Evolutionary conservation across 176 grass and related monocot species (phyloP).

Genomic region (Musa troglodytarum): DNA sequence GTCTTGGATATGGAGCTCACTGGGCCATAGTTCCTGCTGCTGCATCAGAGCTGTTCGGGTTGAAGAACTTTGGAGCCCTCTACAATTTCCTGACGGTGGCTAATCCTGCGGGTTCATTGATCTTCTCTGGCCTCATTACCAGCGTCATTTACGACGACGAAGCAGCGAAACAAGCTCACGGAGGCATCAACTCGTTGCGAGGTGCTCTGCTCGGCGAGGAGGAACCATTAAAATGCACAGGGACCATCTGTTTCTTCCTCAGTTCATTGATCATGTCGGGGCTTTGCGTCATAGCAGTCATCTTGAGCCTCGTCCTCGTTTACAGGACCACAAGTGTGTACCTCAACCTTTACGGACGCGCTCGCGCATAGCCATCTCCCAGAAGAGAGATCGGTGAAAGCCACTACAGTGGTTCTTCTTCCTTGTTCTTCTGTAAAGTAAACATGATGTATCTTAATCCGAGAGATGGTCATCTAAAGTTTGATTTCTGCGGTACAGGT

Average conservation of each 20-base stretch:
- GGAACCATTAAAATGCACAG: background rate
- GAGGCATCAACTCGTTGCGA: background rate
- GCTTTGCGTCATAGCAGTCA: background rate
- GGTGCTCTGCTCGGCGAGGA: background rate
- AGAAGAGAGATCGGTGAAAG: too few species aligned
- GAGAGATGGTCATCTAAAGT: too few species aligned
- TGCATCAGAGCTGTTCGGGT: background rate
- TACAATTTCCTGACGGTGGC: constrained; percentile 2
- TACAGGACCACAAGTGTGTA: background rate
- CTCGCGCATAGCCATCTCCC: too few species aligned
- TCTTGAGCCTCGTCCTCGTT: background rate
- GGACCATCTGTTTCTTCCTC: background rate
- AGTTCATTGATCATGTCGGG: background rate
- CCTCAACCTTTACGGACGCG: background rate
- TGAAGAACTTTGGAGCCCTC: constrained; percentile 3
- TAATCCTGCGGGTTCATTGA: background rate
- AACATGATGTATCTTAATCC: too few species aligned
- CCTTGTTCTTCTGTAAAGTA: too few species aligned
- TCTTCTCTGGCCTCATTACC: background rate
- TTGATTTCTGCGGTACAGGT: too few species aligned
- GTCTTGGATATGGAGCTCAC: background rate
- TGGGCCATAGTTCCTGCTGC: background rate
- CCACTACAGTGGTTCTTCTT: too few species aligned
- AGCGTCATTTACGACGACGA: background rate
- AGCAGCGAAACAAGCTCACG: background rate